These are phyloP conservation scores for Arabidopsis thaliana DNA, from an alignment of 345 rosid species.

Conservation along the genomic window TAIR10.1 NC_003071.7:17454501-17455000, in stretches of 20 bases:
- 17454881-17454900: slow-evolving; percentile 43
- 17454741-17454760: slow-evolving; percentile 14
- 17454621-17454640: slow-evolving; percentile 14
- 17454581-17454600: not conserved
- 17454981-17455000: slow-evolving; percentile 88
- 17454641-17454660: not conserved
- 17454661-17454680: not conserved
- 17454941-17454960: slow-evolving; percentile 4
- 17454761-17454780: slow-evolving; percentile 7
- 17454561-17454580: not conserved
- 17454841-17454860: slow-evolving; percentile 61
- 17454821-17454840: slow-evolving; percentile 49
- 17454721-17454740: not conserved
- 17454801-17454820: slow-evolving; percentile 17
- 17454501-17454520: slow-evolving; percentile 17
- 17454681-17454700: not conserved
- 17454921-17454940: slow-evolving; percentile 15
- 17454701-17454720: slow-evolving; percentile 18
- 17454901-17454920: slow-evolving; percentile 40
- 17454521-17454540: slow-evolving; percentile 5
- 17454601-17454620: not conserved
- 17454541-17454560: slow-evolving; percentile 2
- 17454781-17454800: not conserved
- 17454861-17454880: slow-evolving; percentile 62
- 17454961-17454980: slow-evolving; percentile 60